A percentile compares a stretch with the other conserved stretches of the same genome.
These are phyloP conservation scores for Fagus crenata DNA, from an alignment of 306 rosid genomes.

Conservation along the genomic window DNA sequence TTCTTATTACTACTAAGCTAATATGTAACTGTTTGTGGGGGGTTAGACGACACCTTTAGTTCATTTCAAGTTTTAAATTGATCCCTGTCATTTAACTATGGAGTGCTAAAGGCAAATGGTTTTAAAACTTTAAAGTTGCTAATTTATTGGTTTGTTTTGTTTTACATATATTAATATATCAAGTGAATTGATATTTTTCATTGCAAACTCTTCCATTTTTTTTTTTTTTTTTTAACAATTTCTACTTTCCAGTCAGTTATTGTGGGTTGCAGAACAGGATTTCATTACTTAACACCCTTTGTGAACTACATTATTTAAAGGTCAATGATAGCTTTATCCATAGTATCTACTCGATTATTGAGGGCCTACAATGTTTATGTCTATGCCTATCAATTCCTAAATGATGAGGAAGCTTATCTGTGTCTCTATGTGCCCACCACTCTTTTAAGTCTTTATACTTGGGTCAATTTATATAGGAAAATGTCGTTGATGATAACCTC, in stretches of 20 bases:
- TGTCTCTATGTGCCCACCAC: background rate
- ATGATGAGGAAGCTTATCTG: background rate
- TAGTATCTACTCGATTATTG: no score
- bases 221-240: background rate
- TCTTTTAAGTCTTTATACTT: background rate
- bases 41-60: conserved; percentile 33
- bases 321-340: background rate
- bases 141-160: conserved; percentile 13
- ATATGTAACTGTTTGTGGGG: conserved; percentile 42
- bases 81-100: conserved; percentile 33
- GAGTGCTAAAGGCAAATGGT: conserved; percentile 16
- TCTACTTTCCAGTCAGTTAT: background rate
- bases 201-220: background rate
- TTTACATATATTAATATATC: background rate
- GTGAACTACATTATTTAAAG: background rate
- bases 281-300: background rate
- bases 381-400: background rate
- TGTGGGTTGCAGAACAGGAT: background rate
- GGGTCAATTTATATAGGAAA: background rate
- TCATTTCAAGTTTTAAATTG: conserved; percentile 36
- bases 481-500: background rate
- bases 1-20: conserved; percentile 33
- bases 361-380: no score
- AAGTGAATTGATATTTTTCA: background rate
- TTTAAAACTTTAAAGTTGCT: conserved; percentile 17